A percentile compares a stretch with the other conserved stretches of the same genome.
These are phyloP conservation scores for Penicillium occitanis DNA, from an alignment of 2,329 filamentous ascomycete species.

Conservation along the genomic window DNA sequence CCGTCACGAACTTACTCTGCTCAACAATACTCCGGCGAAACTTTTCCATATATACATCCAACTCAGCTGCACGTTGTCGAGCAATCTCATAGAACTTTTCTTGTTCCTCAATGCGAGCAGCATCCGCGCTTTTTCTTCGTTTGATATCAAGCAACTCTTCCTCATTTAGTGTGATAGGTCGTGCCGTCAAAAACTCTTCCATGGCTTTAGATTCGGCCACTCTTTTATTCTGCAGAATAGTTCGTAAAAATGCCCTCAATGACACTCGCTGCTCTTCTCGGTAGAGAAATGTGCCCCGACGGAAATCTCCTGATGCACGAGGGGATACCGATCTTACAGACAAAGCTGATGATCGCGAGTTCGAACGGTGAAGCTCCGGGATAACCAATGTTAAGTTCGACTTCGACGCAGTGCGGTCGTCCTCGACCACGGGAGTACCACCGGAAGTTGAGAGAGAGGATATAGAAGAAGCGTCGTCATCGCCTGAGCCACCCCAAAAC, in stretches of 20 bases:
- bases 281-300: slow-evolving; percentile 64
- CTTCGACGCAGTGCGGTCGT: slow-evolving; percentile 20
- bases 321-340: slow-evolving; percentile 27
- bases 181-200: slow-evolving; percentile 73
- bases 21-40: slow-evolving; percentile 68
- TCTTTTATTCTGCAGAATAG: slow-evolving; percentile 77
- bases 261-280: slow-evolving; percentile 90
- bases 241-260: slow-evolving; percentile 84
- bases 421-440: slow-evolving; percentile 43
- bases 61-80: slow-evolving; percentile 79
- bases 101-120: slow-evolving; percentile 87
- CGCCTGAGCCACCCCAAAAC: slow-evolving; percentile 60
- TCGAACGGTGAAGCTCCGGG: slow-evolving; percentile 34
- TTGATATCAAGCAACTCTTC: slow-evolving; percentile 82
- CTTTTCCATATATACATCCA: slow-evolving; percentile 96
- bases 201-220: slow-evolving; percentile 81
- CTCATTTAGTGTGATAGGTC: slow-evolving; percentile 72
- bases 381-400: slow-evolving; percentile 26
- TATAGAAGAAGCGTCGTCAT: slow-evolving; percentile 75
- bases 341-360: slow-evolving; percentile 33
- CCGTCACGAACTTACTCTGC: slow-evolving; percentile 60
- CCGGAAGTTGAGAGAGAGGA: slow-evolving; percentile 75
- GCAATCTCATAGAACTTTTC: slow-evolving; percentile 95
- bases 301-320: slow-evolving; percentile 45
- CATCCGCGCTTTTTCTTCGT: slow-evolving; percentile 77